Evolutionary conservation across 2,329 filamentous ascomycete species (phyloP), one percentile per base, ranked within the genome.

Genomic region (Alternaria alternata): DNA sequence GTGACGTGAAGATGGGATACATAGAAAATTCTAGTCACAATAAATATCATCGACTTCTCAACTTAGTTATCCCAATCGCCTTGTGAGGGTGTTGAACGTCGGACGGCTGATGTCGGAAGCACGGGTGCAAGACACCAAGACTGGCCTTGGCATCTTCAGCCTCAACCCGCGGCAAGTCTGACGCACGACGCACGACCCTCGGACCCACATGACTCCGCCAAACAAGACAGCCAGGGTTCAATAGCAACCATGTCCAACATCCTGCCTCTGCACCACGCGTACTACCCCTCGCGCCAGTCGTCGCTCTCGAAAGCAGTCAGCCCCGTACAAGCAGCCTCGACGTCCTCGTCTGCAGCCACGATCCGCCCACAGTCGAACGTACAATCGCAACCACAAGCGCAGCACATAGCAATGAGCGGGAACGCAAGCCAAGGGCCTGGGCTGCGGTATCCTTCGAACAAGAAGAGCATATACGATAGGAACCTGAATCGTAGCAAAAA

Each of bases 391-490:
- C 57, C 62, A 52, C 56, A 61, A 49, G 62, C 57, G 28, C 67
- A 56, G 52, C 63, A 56, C 59, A 57, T 54, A 58, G 56, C 67
- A 7, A 75, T 75, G 71, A 73, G 68, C 60, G 67, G 67, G 43
- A 71, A 63, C 54, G 55, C 61, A 43, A 64, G 58, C 47, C 69
- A 67, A 65, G 71, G 64, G 52, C 47, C 70, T 12, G 89, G 91
- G 26, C 89, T 99, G 63, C 91, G 93, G 69, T 92, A 96, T 74
- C 94, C 95, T 48, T 92, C 92, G 57, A 96, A 89, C 79, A 93
- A 93, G 82, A 98, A 98, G 83, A 97, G 93, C 66, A 98, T 99
- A 82, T 99, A 98, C 84, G 93, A 97, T 84, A 88, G 95, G 56
- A 93, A 96, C 63, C 85, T 98, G 63, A 97, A 97, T 81, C 91